Percentiles rank a stretch among this genome's conserved stretches.
phyloP scores from a whole-genome alignment of 2,329 filamentous ascomycete genomes.

The Chaetothyriales sp. region DNA sequence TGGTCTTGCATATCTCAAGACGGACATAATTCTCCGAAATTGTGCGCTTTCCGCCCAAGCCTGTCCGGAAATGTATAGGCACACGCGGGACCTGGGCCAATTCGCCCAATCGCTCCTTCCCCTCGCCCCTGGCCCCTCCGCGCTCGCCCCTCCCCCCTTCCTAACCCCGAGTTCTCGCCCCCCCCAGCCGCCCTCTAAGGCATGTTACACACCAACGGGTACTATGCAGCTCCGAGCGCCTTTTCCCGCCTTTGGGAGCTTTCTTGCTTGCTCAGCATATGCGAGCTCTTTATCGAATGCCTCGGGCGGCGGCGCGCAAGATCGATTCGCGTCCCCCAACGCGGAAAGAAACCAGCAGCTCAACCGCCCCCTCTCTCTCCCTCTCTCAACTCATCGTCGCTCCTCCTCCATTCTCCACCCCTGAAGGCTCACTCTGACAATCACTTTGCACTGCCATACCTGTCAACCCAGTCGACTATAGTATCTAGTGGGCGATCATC shows the following conservation, averaged over 20 bases:
- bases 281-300: background rate
- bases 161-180: no score
- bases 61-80: background rate
- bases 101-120: background rate
- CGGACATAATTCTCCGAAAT: background rate
- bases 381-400: no score
- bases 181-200: no score
- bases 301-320: no score
- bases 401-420: background rate
- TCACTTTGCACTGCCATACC: background rate
- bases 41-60: background rate
- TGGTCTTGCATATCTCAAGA: background rate
- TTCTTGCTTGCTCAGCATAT: background rate
- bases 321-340: background rate
- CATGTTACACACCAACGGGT: no score
- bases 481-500: background rate
- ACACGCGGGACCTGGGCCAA: background rate
- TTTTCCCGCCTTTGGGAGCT: no score
- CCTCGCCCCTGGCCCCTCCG: no score
- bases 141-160: no score
- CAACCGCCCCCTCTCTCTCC: no score
- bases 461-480: background rate
- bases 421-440: background rate
- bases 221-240: no score
- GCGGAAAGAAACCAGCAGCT: background rate